Percentiles rank a stretch among this genome's conserved stretches.
Conservation (phyloP, 2,329 filamentous ascomycete genomes). For the Botryotinia calthae region DNA sequence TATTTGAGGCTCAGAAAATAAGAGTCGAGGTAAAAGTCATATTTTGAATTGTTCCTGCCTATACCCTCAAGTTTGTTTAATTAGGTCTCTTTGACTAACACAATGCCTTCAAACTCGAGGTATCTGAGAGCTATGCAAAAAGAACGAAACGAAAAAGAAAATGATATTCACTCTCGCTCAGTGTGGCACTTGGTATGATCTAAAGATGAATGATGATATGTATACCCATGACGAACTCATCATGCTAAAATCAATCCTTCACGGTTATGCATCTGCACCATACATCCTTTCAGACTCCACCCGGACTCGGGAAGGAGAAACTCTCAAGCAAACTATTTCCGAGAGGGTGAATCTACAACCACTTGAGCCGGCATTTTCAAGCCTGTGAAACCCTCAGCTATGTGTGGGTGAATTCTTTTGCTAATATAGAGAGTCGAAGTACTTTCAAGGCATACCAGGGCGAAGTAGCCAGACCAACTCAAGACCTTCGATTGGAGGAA, state of each 20-base stretch:
- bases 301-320: not conserved
- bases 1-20: too few species aligned
- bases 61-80: too few species aligned
- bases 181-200: not conserved
- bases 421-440: not conserved
- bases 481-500: not conserved
- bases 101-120: too few species aligned
- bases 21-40: too few species aligned
- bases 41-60: too few species aligned
- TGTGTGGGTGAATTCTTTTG: not conserved
- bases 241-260: not conserved
- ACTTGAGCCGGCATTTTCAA: not conserved
- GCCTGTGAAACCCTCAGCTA: not conserved
- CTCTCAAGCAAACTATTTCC: not conserved
- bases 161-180: not conserved
- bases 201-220: not conserved
- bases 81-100: too few species aligned
- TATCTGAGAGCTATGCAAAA: not conserved
- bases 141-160: not conserved
- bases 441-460: not conserved
- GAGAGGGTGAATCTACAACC: not conserved
- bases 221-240: not conserved
- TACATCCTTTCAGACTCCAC: not conserved
- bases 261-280: not conserved
- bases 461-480: not conserved